Evolutionary conservation across 352 stramenopile species (phyloP).

Genomic region (Globisporangium middletonii): DNA sequence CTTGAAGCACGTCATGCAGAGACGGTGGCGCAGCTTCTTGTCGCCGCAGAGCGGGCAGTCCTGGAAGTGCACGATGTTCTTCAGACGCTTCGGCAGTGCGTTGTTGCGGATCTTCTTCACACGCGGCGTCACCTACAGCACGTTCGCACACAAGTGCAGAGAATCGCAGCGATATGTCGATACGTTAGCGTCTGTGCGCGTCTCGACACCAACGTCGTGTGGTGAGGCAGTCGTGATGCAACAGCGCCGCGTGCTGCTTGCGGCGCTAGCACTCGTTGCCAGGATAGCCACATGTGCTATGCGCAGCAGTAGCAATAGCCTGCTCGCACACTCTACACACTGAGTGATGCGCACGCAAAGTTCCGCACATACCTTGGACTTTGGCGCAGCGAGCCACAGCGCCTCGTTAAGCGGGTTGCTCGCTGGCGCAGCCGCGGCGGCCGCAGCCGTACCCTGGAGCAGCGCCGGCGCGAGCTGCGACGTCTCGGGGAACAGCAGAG

Average conservation of each 20-base stretch:
- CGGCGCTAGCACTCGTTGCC: too few species aligned
- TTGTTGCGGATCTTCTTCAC: conserved; percentile 89
- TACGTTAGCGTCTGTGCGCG: too few species aligned
- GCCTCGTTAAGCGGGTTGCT: conserved; percentile 59
- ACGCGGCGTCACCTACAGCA: conserved; percentile 67
- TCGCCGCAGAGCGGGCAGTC: conserved; percentile 73
- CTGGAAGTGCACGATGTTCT: conserved; percentile 90
- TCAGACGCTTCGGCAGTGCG: conserved; percentile 78
- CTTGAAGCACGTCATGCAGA: conserved; percentile 91
- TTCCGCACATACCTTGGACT: conserved; percentile 68
- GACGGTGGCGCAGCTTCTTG: conserved; percentile 85
- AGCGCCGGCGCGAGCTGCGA: conserved; percentile 26
- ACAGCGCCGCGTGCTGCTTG: too few species aligned
- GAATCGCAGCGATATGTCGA: background rate
- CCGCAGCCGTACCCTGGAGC: conserved; percentile 19
- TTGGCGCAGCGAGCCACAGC: conserved; percentile 78
- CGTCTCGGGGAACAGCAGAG: conserved; percentile 47
- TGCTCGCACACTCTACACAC: background rate
- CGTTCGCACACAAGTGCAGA: background rate
- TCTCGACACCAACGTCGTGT: too few species aligned
- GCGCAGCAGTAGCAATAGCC: background rate
- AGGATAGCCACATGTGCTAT: background rate
- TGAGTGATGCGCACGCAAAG: background rate
- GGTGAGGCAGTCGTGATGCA: too few species aligned
- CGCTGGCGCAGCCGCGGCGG: conserved; percentile 21